Evolutionary conservation across 1,139 yeast species (phyloP).

Genomic region (Hyphopichia wangnamkhiaoensis): DNA sequence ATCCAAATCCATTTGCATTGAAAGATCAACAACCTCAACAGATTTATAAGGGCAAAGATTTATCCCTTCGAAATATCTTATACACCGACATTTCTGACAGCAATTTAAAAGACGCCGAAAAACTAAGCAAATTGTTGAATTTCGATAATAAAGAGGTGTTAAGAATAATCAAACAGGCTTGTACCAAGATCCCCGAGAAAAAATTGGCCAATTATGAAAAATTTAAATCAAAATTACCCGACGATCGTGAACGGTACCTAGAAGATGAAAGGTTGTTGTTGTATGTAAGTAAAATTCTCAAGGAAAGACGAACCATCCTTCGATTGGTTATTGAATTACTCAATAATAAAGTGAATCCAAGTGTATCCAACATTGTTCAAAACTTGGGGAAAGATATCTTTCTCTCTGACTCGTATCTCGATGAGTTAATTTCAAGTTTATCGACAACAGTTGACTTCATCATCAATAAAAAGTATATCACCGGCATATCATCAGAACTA

Average conservation of each 20-base stretch:
- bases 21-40: constrained; percentile 4
- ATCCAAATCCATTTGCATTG: constrained; percentile 37
- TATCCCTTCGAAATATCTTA: constrained; percentile 41
- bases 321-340: constrained; percentile 41
- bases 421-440: constrained; percentile 6
- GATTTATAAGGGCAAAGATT: constrained; percentile 20
- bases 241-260: constrained; percentile 32
- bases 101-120: constrained; percentile 40
- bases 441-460: constrained; percentile 9
- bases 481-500: constrained; percentile 20
- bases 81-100: constrained; percentile 34
- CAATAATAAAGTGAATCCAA: constrained; percentile 32
- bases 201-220: constrained; percentile 21
- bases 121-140: constrained; percentile 32
- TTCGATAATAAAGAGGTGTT: constrained; percentile 44
- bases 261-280: constrained; percentile 31
- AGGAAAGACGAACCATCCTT: constrained; percentile 49
- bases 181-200: constrained; percentile 36
- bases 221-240: constrained; percentile 35
- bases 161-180: constrained; percentile 45
- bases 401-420: constrained; percentile 25
- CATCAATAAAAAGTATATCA: constrained; percentile 9
- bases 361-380: constrained; percentile 31
- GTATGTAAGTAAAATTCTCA: constrained; percentile 36
- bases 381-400: constrained; percentile 43